Evolutionary conservation across 768 basidiomycete species (phyloP).

Genomic region (Gymnopilus junonius): DNA sequence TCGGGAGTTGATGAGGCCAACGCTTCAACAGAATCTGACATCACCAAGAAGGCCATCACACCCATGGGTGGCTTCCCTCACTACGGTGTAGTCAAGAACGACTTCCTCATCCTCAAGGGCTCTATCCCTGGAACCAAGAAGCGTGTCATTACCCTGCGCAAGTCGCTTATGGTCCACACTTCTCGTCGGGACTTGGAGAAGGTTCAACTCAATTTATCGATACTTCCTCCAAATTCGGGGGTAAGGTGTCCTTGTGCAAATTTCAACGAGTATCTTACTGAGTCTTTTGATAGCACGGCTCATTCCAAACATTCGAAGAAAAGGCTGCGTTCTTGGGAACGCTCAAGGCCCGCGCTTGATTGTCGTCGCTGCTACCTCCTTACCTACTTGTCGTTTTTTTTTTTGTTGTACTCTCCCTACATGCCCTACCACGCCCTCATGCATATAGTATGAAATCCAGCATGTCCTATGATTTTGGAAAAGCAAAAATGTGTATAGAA

Average conservation of each 20-base stretch:
- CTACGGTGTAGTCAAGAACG: constrained; percentile 98
- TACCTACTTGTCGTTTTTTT: constrained; percentile 44
- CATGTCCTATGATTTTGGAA: constrained; percentile 20
- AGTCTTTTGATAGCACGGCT: constrained; percentile 70
- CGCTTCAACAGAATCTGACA: constrained; percentile 93
- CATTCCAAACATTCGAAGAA: constrained; percentile 97
- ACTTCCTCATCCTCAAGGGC: constrained; percentile 97
- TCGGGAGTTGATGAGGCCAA: constrained; percentile 76
- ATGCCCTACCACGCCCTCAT: constrained; percentile 36
- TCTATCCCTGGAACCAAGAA: constrained; percentile 96
- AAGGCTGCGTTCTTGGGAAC: constrained; percentile 93
- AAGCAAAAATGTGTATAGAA: background rate
- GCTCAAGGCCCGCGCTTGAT: constrained; percentile 83
- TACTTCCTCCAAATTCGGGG: constrained; percentile 96
- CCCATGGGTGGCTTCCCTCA: constrained; percentile 99
- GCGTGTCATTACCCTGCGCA: constrained; percentile 96
- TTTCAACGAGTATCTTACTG: background rate
- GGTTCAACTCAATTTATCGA: constrained; percentile 98
- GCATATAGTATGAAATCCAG: constrained; percentile 19
- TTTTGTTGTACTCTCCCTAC: constrained; percentile 41
- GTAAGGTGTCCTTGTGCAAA: constrained; percentile 49
- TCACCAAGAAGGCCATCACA: constrained; percentile 92
- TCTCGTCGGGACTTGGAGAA: constrained; percentile 97
- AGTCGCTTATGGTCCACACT: constrained; percentile 96
- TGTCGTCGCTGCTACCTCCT: constrained; percentile 30